A percentile compares a stretch with the other conserved stretches of the same genome.
phyloP scores from a whole-genome alignment of 2,329 filamentous ascomycete genomes.

The Fusarium protoensiforme region DNA sequence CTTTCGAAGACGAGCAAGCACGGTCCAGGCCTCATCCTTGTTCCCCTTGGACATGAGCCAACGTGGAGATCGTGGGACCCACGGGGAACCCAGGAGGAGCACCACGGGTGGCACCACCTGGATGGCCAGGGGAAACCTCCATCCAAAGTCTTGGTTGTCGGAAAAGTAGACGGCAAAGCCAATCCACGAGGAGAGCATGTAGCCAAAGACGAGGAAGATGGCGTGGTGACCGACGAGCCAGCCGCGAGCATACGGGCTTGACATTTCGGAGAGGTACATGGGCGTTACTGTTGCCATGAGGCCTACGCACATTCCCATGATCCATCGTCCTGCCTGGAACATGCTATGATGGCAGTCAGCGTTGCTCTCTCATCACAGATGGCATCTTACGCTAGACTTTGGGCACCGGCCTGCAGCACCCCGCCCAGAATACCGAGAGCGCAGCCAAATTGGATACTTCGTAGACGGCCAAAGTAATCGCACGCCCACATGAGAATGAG shows the following conservation, averaged over 20 bases:
- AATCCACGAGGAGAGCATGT: constrained; percentile 54
- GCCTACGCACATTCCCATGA: constrained; percentile 57
- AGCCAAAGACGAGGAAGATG: constrained; percentile 57
- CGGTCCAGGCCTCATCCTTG: constrained; percentile 56
- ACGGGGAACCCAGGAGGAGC: constrained; percentile 48
- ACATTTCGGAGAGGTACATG: constrained; percentile 48
- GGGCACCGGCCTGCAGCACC: constrained; percentile 57
- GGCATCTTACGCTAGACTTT: constrained; percentile 51
- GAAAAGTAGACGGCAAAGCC: constrained; percentile 51
- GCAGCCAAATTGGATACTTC: constrained; percentile 58
- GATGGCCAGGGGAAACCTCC: constrained; percentile 57
- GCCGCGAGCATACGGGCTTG: constrained; percentile 56
- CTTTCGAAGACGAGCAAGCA: constrained; percentile 51
- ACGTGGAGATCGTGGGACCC: constrained; percentile 56
- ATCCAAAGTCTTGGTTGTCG: constrained; percentile 49
- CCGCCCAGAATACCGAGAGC: constrained; percentile 58
- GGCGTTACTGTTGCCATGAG: constrained; percentile 51
- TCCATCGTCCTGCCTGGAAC: constrained; percentile 56
- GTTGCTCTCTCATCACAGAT: accelerated
- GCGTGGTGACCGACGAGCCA: constrained; percentile 61
- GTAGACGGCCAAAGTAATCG: constrained; percentile 54
- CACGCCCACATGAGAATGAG: constrained; percentile 62
- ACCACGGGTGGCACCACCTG: constrained; percentile 53
- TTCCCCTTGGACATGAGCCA: constrained; percentile 61
- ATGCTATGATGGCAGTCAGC: constrained; percentile 24